Conservation (phyloP, 805 yeast genomes). For the Candida pseudoglaebosa region DNA sequence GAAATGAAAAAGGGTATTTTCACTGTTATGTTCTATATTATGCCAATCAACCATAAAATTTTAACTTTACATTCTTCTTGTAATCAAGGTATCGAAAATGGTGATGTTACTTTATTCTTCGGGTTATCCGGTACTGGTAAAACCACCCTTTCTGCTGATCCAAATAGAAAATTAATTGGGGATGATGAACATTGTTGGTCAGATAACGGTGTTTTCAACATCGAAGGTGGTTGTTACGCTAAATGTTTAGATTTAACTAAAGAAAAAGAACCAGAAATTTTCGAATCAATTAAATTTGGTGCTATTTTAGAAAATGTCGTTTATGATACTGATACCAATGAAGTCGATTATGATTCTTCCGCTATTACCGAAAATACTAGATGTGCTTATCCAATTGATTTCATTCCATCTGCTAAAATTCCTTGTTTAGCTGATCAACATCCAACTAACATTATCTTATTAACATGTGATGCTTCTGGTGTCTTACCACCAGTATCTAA, state of each 20-base stretch:
- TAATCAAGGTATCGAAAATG: slow-evolving; percentile 76
- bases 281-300: slow-evolving; percentile 91
- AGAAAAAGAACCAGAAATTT: slow-evolving; percentile 97
- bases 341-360: slow-evolving; percentile 79
- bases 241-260: slow-evolving; percentile 85
- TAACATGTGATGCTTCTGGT: slow-evolving; percentile 98
- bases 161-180: slow-evolving; percentile 88
- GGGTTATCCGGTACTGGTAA: slow-evolving; percentile 98
- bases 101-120: slow-evolving; percentile 92
- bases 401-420: slow-evolving; percentile 90
- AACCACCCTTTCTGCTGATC: slow-evolving; percentile 95
- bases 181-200: slow-evolving; percentile 99
- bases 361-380: slow-evolving; percentile 94
- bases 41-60: slow-evolving; percentile 91
- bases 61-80: slow-evolving; percentile 94
- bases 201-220: slow-evolving; percentile 95
- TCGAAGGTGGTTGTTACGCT: slow-evolving; percentile 99
- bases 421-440: slow-evolving; percentile 90
- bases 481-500: slow-evolving; percentile 96
- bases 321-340: slow-evolving; percentile 73
- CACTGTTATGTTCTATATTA: slow-evolving; percentile 97
- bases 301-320: slow-evolving; percentile 91
- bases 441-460: slow-evolving; percentile 86
- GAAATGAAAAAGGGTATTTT: slow-evolving; percentile 99
- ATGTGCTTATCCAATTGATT: slow-evolving; percentile 98